Evolutionary conservation across 129 eudicot genomes (phyloP).

Genomic region (Mikania micrantha): DNA sequence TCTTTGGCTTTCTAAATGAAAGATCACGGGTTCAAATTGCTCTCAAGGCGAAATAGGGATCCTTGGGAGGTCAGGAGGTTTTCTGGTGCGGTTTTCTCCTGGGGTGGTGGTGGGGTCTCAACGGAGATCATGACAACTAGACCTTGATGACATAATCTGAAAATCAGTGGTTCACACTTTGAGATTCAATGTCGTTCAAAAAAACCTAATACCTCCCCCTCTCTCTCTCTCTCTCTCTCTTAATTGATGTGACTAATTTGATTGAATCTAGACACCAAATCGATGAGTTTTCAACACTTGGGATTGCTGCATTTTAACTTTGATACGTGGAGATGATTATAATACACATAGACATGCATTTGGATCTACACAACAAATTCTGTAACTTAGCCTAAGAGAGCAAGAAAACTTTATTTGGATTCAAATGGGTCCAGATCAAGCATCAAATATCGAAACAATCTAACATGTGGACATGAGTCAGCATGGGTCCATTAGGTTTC

Average conservation of each 20-base stretch:
- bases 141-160: no score
- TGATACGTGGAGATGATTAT: slow-evolving; percentile 28
- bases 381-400: slow-evolving; percentile 28
- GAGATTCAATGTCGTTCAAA: no score
- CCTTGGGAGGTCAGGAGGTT: no score
- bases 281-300: slow-evolving; percentile 15
- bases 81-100: no score
- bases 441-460: slow-evolving; percentile 25
- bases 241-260: slow-evolving; percentile 17
- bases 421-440: slow-evolving; percentile 22
- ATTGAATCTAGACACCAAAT: slow-evolving; percentile 25
- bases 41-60: no score
- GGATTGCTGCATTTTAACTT: slow-evolving; percentile 17
- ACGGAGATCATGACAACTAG: no score
- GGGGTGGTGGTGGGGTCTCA: no score
- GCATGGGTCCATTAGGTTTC: slow-evolving; percentile 27
- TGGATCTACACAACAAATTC: slow-evolving; percentile 16
- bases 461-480: slow-evolving; percentile 62
- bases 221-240: not conserved
- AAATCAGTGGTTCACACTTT: no score
- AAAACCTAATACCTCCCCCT: no score
- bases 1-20: no score
- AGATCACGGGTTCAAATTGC: no score
- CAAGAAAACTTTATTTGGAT: slow-evolving; percentile 17
- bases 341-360: slow-evolving; percentile 23